phyloP scores from a whole-genome alignment of 805 yeast genomes.

The Nakazawaea ernobii region DNA sequence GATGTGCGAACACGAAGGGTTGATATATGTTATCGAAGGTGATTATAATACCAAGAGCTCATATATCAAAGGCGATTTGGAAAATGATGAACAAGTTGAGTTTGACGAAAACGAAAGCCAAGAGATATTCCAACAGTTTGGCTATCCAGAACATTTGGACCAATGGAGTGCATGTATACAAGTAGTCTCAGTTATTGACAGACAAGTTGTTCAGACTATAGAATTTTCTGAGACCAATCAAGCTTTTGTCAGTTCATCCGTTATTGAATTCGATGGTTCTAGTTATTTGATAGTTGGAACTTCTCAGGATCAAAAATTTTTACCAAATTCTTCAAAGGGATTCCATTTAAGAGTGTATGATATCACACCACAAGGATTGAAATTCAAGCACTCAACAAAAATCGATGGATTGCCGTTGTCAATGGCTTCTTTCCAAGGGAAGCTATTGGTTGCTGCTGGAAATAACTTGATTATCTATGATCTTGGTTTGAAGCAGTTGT shows the following conservation, averaged over 20 bases:
- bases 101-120: slow-evolving; percentile 22
- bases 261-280: slow-evolving; percentile 19
- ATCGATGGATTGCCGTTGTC: slow-evolving; percentile 43
- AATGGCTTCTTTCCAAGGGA: slow-evolving; percentile 51
- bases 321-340: slow-evolving; percentile 22
- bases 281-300: slow-evolving; percentile 43
- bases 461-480: slow-evolving; percentile 55
- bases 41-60: slow-evolving; percentile 34
- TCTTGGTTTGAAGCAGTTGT: slow-evolving; percentile 72
- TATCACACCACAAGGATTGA: slow-evolving; percentile 28
- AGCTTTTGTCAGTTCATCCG: slow-evolving; percentile 34
- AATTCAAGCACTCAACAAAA: slow-evolving; percentile 54
- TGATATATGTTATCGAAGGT: slow-evolving; percentile 38
- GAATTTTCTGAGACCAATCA: slow-evolving; percentile 36
- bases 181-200: slow-evolving; percentile 31
- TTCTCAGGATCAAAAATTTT: slow-evolving; percentile 21
- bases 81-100: slow-evolving; percentile 20
- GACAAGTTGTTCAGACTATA: slow-evolving; percentile 34
- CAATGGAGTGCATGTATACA: slow-evolving; percentile 53
- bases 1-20: slow-evolving; percentile 23
- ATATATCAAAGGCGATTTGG: slow-evolving; percentile 14
- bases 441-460: slow-evolving; percentile 53
- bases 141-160: slow-evolving; percentile 25
- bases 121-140: slow-evolving; percentile 40
- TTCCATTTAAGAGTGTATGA: slow-evolving; percentile 32